A percentile compares a stretch with the other conserved stretches of the same genome.
phyloP scores from a whole-genome alignment of 805 yeast species.

The Sugiyamaella valdiviana region DNA sequence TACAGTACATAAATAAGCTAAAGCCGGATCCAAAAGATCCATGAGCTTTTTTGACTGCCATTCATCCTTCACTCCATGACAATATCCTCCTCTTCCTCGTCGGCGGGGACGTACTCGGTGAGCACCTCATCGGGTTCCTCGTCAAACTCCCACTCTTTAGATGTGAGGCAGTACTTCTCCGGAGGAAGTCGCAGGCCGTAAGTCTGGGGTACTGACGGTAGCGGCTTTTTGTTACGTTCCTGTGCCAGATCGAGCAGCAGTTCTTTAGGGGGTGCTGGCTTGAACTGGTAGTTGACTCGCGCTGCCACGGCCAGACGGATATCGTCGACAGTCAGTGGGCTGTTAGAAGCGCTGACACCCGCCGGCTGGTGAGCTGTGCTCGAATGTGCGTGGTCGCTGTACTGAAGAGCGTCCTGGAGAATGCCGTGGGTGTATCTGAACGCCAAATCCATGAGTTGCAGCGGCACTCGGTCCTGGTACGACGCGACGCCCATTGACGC shows the following conservation, averaged over 20 bases:
- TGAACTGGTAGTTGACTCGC: slow-evolving; percentile 90
- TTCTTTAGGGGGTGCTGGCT: slow-evolving; percentile 93
- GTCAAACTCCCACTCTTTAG: slow-evolving; percentile 64
- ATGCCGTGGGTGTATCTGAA: slow-evolving; percentile 78
- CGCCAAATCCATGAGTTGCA: slow-evolving; percentile 96
- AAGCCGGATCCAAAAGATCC: background rate
- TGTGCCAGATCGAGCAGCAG: slow-evolving; percentile 82
- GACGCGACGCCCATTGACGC: slow-evolving; percentile 90
- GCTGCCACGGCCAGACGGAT: slow-evolving; percentile 89
- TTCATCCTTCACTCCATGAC: slow-evolving; percentile 28
- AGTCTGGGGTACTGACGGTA: slow-evolving; percentile 85
- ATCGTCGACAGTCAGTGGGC: slow-evolving; percentile 77
- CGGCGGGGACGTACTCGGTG: slow-evolving; percentile 13
- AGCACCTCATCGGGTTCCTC: slow-evolving; percentile 37
- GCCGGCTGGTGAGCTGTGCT: slow-evolving; percentile 33
- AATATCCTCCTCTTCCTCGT: slow-evolving; percentile 36
- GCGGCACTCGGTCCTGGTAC: slow-evolving; percentile 92
- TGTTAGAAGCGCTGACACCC: slow-evolving; percentile 30
- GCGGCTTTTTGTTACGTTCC: slow-evolving; percentile 80
- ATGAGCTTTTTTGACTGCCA: background rate
- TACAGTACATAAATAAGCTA: background rate
- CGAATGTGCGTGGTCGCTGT: slow-evolving; percentile 63
- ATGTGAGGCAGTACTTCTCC: slow-evolving; percentile 91
- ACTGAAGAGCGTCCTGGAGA: slow-evolving; percentile 80
- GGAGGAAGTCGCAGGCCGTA: slow-evolving; percentile 96